Base-by-base conservation (phyloP, 2,329 filamentous ascomycete genomes). In the Diplocarpon mali region DNA sequence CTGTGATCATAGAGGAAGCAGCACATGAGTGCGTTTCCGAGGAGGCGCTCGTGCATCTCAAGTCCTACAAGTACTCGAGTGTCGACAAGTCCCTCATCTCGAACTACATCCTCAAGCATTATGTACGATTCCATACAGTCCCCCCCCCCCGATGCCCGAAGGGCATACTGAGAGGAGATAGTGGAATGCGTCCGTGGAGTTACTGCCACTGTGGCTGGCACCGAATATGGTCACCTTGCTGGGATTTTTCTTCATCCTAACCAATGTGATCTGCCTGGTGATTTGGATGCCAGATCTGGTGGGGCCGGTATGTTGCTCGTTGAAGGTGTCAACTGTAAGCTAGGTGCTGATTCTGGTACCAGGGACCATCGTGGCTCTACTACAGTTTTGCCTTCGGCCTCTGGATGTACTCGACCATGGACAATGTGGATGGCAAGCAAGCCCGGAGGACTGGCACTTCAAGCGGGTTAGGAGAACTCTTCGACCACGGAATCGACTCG, bases 331-430 rank as follows among this genome's bases (percentile, higher is more conserved):
- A 24, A 38, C 31, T 8, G 2, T 7, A 17, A 11, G n/a, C 20
- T 20, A 32, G 36, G 40, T 48, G 15, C 53, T 57, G 45, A 57
- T 5, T 13, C 13, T 20, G 20, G 32, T 36, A 15, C n/a, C 60
- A 92, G 81, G 86, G 81, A 15, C 88, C 89, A 8, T 75, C 82
- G 58, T 96, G 92, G 90, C 66, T 96, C 15, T 96, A 95, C 69
- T 93, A 86, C 63, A 95, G 87, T 67, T 96, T 96, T 64, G 90
- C 89, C 1, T 76, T 94, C 53, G 92, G 92, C 34, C 75, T 98
- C 47, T 98, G 94, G 83, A 92, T 94, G 85, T 94, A 96, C 67
- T 93, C 92, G 57, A 98, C 92, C 12, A 89, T 98, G 83, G 92
- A 98, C 70, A 98, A 98, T 64, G 83, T 96, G 53, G 92, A 98